A percentile compares a stretch with the other conserved stretches of the same genome.
Conservation (phyloP, 805 yeast genomes). For the Pichia cabralensis region DNA sequence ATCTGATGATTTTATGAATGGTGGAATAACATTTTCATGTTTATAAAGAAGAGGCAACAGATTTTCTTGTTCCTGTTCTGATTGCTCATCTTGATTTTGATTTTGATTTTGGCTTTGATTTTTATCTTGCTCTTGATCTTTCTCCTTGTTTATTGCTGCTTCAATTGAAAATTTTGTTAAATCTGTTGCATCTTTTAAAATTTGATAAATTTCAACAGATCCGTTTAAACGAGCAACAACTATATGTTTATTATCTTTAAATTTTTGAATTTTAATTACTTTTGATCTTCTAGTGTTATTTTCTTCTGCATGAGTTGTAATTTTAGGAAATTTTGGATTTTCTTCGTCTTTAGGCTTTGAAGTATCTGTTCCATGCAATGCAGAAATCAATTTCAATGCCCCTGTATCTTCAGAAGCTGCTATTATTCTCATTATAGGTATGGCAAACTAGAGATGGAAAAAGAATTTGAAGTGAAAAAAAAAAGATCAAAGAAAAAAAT, state of each 20-base stretch:
- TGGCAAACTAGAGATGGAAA: not conserved
- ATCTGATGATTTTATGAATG: not conserved
- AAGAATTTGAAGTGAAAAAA: not conserved
- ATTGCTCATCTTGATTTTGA: not conserved
- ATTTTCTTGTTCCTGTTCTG: slow-evolving; percentile 1
- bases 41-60: slow-evolving; percentile 5
- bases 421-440: slow-evolving; percentile 42
- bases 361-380: slow-evolving; percentile 68
- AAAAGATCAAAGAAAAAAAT: not conserved
- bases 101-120: not conserved
- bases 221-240: slow-evolving; percentile 37
- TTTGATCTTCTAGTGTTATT: slow-evolving; percentile 25
- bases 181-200: too few relatives aligned
- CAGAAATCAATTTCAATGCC: slow-evolving; percentile 51
- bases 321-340: slow-evolving; percentile 42
- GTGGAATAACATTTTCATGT: slow-evolving; percentile 1
- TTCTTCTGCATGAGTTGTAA: slow-evolving; percentile 25
- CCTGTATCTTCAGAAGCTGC: slow-evolving; percentile 63
- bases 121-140: not conserved
- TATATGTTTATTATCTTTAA: slow-evolving; percentile 25
- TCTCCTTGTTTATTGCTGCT: not conserved
- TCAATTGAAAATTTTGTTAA: too few relatives aligned
- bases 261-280: slow-evolving; percentile 23
- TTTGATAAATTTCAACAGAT: slow-evolving; percentile 30
- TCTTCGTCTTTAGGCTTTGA: slow-evolving; percentile 36